phyloP scores from a whole-genome alignment of 116 monocot genomes.

The Thalassia testudinum region DNA sequence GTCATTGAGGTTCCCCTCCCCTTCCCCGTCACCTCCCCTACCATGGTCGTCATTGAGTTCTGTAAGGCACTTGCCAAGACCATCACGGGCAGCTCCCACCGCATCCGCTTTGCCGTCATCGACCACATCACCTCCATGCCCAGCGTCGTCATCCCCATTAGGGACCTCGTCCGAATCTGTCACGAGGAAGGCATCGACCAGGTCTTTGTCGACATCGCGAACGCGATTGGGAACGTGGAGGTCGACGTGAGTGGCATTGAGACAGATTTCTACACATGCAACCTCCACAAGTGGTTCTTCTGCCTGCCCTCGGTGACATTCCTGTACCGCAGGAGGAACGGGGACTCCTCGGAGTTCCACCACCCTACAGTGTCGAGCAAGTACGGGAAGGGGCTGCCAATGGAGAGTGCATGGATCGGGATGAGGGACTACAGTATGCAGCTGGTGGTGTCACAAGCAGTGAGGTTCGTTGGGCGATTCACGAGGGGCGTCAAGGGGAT shows the following conservation, averaged over 20 bases:
- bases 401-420: too few species aligned
- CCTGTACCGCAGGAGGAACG: conserved; percentile 34
- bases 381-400: conserved; percentile 69
- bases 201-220: conserved; percentile 72
- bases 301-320: conserved; percentile 73
- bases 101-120: conserved; percentile 65
- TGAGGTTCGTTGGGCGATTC: conserved; percentile 55
- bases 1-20: conserved; percentile 68
- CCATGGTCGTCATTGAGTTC: conserved; percentile 48
- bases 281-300: conserved; percentile 88
- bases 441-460: conserved; percentile 44
- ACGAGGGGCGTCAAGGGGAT: conserved; percentile 70
- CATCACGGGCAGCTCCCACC: conserved; percentile 27
- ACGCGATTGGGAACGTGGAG: conserved; percentile 57
- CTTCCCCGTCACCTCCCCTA: conserved; percentile 51
- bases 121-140: conserved; percentile 94
- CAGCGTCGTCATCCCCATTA: conserved; percentile 63
- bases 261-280: conserved; percentile 76
- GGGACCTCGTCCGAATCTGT: conserved; percentile 57
- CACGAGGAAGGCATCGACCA: conserved; percentile 71
- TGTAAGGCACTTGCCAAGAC: conserved; percentile 36
- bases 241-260: conserved; percentile 63
- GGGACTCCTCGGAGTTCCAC: conserved; percentile 25
- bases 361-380: conserved; percentile 75
- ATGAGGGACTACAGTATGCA: too few species aligned